Conservation (phyloP, 805 yeast genomes). For the Zygoascus biomembranicola region DNA sequence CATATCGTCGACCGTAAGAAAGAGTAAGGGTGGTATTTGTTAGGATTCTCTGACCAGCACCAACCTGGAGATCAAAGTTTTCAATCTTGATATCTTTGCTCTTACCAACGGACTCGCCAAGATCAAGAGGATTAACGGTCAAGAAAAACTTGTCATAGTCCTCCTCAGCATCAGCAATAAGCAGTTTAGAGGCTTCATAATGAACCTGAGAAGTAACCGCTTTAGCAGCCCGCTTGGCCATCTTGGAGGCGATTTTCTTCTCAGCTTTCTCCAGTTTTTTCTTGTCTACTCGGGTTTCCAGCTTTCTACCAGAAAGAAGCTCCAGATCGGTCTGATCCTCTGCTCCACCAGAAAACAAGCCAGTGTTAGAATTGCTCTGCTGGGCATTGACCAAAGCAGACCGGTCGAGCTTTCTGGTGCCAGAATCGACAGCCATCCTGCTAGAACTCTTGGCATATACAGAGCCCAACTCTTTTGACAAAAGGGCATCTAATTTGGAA, state of each 20-base stretch:
- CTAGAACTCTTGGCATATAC: slow-evolving; percentile 38
- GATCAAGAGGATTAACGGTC: slow-evolving; percentile 90
- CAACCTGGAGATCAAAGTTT: slow-evolving; percentile 87
- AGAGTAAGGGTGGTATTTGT: slow-evolving; percentile 81
- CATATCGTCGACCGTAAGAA: slow-evolving; percentile 90
- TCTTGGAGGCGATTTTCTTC: slow-evolving; percentile 92
- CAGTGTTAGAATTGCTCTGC: slow-evolving; percentile 47
- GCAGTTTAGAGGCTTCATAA: slow-evolving; percentile 76
- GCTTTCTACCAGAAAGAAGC: slow-evolving; percentile 73
- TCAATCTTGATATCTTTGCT: slow-evolving; percentile 95
- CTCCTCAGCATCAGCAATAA: slow-evolving; percentile 41
- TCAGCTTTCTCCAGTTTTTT: slow-evolving; percentile 97
- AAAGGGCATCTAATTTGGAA: slow-evolving; percentile 39
- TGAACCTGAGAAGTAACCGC: slow-evolving; percentile 22
- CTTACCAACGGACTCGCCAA: slow-evolving; percentile 59
- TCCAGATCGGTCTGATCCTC: slow-evolving; percentile 82
- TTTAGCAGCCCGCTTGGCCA: slow-evolving; percentile 62
- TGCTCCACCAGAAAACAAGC: slow-evolving; percentile 71
- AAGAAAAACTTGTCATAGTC: slow-evolving; percentile 94
- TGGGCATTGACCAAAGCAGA: slow-evolving; percentile 61
- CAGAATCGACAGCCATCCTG: slow-evolving; percentile 51
- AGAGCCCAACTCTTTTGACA: slow-evolving; percentile 41
- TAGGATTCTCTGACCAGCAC: slow-evolving; percentile 88
- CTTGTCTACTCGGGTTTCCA: slow-evolving; percentile 91
- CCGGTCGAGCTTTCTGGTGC: slow-evolving; percentile 72